Evolutionary conservation across 345 rosid species (phyloP), one percentile per base, ranked within the genome.

Genomic region (Reutealis trisperma): DNA sequence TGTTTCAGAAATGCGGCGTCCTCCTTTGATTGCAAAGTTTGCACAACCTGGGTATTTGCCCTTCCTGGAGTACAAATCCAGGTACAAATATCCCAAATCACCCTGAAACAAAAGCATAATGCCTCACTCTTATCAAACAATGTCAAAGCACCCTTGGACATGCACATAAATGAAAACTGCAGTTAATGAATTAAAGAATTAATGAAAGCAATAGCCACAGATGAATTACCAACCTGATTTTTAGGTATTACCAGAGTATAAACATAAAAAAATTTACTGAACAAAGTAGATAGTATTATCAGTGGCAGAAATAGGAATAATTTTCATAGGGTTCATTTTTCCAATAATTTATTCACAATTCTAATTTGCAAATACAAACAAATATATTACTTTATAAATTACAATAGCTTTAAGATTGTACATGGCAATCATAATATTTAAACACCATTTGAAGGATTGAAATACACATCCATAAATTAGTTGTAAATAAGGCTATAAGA

Each of bases 31-130:
- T 22, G 98, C 90, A 86, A 95, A 95, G 86, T 89, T 90, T 69
- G 99, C 99, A 89, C 99, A 95, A n/a, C 98, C 94, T 55, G 98
- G 96, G 82, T 93, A 93, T 82, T 93, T 95, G 67, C 89, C 97
- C 68, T 88, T 85, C 83, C 99, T 90, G 4, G 94, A 87, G 78
- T 88, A 91, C 67, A 95, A 81, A 87, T 95, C 99, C 78, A 95
- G 97, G 87, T 92, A 95, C 59, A 93, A 84, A 87, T 84, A 89
- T 63, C 99, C 99, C 72, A 95, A 83, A 82, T 90, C 94, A 72
- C 99, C 99, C 99, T 95, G 85, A 67, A 87, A 81, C n/a, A 61
- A 79, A 82, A 54, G 52, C 22, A 41, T 24, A 63, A 66, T 24
- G 57, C 51, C 62, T 19, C 30, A 51, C 16, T 42, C 34, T 4